Evolutionary conservation across 2,329 filamentous ascomycete species (phyloP), one percentile per base, ranked within the genome.

Genomic region (Graphiopsis chlorocephala): DNA sequence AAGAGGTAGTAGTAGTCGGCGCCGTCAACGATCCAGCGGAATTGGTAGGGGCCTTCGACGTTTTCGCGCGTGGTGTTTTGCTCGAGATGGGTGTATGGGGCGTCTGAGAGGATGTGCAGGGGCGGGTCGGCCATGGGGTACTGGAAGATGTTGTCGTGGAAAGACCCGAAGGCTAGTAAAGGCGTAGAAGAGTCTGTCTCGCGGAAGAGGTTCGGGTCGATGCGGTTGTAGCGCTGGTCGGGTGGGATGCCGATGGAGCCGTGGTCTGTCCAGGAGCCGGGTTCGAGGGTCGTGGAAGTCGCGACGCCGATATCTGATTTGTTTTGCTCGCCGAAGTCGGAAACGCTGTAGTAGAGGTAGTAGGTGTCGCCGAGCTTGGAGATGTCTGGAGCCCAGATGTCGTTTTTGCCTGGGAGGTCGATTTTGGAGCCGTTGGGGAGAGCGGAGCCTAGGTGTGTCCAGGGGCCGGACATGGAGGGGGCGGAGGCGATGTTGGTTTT

Each of bases 111-210:
- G 33, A 69, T 67, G 72, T 50, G 68, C 23, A 71, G 65, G 5
- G 68, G 67, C 1, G 68, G 66, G 47, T 66, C 47, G 25, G 59
- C 72, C 72, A 90, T 82, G 45, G 79, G 73, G 1, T 86, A 84
- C 72, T 86, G 85, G 77, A 85, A 89, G 67, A 90, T 81, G 71
- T 87, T 84, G 4, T 78, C 74, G 87, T 88, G 91, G 81, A 89
- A 91, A 15, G 86, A 89, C 23, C 88, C 88, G 66, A 90, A 91
- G 38, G 64, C 65, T 17, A 68, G 28, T 8, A 35, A 56, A 25
- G 85, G 78, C 57, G 82, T 79, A 63, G 82, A 82, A 5, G 33
- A 5, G 61, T 81, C 70, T 4, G 73, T 73, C 25, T 72, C 74
- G 60, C 68, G 70, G 69, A 83, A 78, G 26, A 80, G 72, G 33